phyloP scores from a whole-genome alignment of 768 basidiomycete species.

The Nidularia pulvinata region DNA sequence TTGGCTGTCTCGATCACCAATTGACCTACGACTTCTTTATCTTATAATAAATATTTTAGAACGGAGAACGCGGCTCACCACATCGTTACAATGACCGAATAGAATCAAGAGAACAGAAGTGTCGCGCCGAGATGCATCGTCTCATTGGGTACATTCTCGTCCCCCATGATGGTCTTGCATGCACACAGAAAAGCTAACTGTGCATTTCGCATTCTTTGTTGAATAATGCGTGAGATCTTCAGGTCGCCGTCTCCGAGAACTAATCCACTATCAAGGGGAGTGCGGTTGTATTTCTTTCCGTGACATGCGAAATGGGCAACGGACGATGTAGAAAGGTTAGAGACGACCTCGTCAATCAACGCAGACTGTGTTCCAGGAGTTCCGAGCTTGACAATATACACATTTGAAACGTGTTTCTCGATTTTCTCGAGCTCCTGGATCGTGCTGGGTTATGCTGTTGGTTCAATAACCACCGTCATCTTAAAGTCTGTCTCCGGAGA shows the following conservation, averaged over 20 bases:
- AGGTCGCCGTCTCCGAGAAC: conserved; percentile 9
- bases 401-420: not conserved
- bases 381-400: not conserved
- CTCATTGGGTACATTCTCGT: conserved; percentile 19
- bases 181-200: conserved; percentile 1
- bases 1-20: conserved; percentile 10
- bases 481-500: not conserved
- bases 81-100: conserved; percentile 26
- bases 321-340: not conserved
- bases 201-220: conserved; percentile 3
- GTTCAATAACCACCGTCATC: not conserved
- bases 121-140: conserved; percentile 25
- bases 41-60: not conserved
- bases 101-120: conserved; percentile 21
- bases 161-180: conserved; percentile 2
- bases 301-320: conserved; percentile 20
- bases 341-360: not conserved
- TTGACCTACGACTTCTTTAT: conserved; percentile 3
- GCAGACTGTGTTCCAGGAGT: not conserved
- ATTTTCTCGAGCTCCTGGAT: not conserved
- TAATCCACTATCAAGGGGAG: conserved; percentile 13
- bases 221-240: conserved; percentile 15
- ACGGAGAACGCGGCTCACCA: conserved; percentile 18
- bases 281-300: conserved; percentile 14
- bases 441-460: not conserved